Percentiles rank a stretch among this genome's conserved stretches.
Evolutionary conservation across 2,329 filamentous ascomycete genomes (phyloP).

Genomic region (Plenodomus biglobosus): DNA sequence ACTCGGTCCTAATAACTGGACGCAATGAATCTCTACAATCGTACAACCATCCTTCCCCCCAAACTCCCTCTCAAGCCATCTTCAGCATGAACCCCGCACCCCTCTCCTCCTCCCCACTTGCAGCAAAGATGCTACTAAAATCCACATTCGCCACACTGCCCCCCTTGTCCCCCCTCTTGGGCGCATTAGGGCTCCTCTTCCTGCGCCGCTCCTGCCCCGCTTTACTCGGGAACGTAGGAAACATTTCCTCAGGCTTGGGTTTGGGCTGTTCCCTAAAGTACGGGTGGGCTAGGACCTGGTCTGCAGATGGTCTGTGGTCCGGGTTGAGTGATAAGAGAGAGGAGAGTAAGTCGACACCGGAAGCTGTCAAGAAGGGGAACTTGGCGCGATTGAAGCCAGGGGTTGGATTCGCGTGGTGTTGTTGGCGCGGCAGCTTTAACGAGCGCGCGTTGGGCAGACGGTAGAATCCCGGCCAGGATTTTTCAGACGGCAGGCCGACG

Average conservation of each 20-base stretch:
- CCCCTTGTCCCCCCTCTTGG: slow-evolving; percentile 70
- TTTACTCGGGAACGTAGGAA: slow-evolving; percentile 95
- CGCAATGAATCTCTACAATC: too few species aligned
- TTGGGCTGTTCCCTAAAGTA: slow-evolving; percentile 91
- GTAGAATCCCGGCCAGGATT: slow-evolving; percentile 82
- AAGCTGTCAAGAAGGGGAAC: slow-evolving; percentile 78
- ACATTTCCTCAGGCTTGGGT: slow-evolving; percentile 87
- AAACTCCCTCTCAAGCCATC: slow-evolving; percentile 28
- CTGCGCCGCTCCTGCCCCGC: slow-evolving; percentile 85
- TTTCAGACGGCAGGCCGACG: slow-evolving; percentile 80
- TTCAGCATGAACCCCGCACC: slow-evolving; percentile 51
- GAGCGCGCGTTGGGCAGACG: slow-evolving; percentile 83
- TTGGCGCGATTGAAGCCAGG: slow-evolving; percentile 67
- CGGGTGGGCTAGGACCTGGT: slow-evolving; percentile 72
- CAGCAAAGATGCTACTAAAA: slow-evolving; percentile 55
- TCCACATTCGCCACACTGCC: slow-evolving; percentile 49
- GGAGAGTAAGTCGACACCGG: slow-evolving; percentile 70
- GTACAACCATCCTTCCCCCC: not conserved
- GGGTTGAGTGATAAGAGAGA: slow-evolving; percentile 76
- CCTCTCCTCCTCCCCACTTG: slow-evolving; percentile 50
- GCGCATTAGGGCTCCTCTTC: slow-evolving; percentile 77
- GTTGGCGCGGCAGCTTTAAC: slow-evolving; percentile 61
- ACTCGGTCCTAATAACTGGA: too few species aligned
- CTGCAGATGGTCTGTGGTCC: slow-evolving; percentile 66
- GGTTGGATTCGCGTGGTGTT: slow-evolving; percentile 28